Base-by-base conservation (phyloP, 129 eudicot species). In the Glebionis coronaria region DNA sequence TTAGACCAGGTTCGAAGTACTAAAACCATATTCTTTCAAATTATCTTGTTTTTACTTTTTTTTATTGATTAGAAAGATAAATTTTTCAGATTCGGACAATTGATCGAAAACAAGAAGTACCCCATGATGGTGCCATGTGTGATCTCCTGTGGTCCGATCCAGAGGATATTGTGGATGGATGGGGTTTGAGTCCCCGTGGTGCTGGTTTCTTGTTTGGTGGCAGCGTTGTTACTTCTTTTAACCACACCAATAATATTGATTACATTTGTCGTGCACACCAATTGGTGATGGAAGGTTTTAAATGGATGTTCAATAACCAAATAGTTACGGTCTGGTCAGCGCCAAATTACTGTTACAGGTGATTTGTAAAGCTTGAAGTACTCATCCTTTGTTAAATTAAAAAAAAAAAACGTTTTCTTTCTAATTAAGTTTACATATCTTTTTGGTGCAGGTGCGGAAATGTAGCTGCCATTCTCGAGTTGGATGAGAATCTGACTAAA, bases 311-410 rank as follows among this genome's bases (percentile, higher is more conserved):
- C 65, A 84, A 89, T 68, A 76, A 83, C 72, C 99, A 89, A 79
- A 94, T 94, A 62, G 99, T 94, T 73, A 94, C 99, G 2, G 99
- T 94, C 63, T 94, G 99, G 99, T 94, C 99, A n/a, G 99, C 99
- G 29, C 99, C 99, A 23, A 94, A 94, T 79, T 94, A 94, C 72
- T 94, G 99, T 83, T 94, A 94, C 78, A 86, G 99, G 99, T 83
- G 61, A 46, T 1, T 19, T 28, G 44, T 8, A 53, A 9, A 19
- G 54, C 67, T 70, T n/a, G 3, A 12, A 10, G 28, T n/a, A 28
- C n/a, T 16, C 12, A 7, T 61, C 35, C 55, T 68, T 25, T 49
- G 11, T 18, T 52, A 61, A 27, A 14, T 38, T 46, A 50, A n/a
- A n/a, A n/a, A n/a, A n/a, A 59, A 21, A 23, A 54, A 9, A 7